Evolutionary conservation across 192 early-diverging fungal genomes (phyloP), one percentile per base, ranked within the genome.

Genomic region (Lunasporangiospora selenospora): DNA sequence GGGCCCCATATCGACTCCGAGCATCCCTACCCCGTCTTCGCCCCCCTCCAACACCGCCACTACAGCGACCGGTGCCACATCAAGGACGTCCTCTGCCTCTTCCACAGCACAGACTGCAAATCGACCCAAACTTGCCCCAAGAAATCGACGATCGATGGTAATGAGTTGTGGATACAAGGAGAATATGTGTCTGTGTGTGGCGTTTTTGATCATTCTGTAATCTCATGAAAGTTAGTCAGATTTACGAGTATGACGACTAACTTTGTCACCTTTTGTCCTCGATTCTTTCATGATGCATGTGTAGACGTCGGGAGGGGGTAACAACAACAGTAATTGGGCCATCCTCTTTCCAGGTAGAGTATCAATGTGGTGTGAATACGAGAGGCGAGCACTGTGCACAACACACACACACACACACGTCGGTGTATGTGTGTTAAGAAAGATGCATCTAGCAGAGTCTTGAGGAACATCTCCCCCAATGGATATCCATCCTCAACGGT

Each of bases 291-390:
- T 21, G 23, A 1, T 43, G n/a, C n/a, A n/a, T n/a, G 41, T 21
- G 41, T 71, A 62, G 67, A 71, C 47, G 43, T 62, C 67, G 6
- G 47, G 45, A n/a, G 65, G 65, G 9, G 42, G 49, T 16, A 49
- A 67, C 15, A 67, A 45, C 33, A 58, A 62, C 38, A 73, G n/a
- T n/a, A n/a, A 73, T 38, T 52, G 60, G 59, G 69, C 69, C 6
- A 73, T 73, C 42, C 45, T 73, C 21, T 73, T 73, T 45, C 69
- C 69, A 58, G 69, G 69, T 73, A 63, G 31, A 42, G 26, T 11
- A 45, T 13, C n/a, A n/a, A n/a, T n/a, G n/a, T n/a, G n/a, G n/a
- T n/a, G n/a, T n/a, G n/a, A n/a, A n/a, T n/a, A n/a, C n/a, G n/a
- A n/a, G n/a, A n/a, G n/a, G n/a, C n/a, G n/a, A n/a, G n/a, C n/a